phyloP scores from a whole-genome alignment of 495 filamentous ascomycete genomes.

The Tetracladium marchalianum region DNA sequence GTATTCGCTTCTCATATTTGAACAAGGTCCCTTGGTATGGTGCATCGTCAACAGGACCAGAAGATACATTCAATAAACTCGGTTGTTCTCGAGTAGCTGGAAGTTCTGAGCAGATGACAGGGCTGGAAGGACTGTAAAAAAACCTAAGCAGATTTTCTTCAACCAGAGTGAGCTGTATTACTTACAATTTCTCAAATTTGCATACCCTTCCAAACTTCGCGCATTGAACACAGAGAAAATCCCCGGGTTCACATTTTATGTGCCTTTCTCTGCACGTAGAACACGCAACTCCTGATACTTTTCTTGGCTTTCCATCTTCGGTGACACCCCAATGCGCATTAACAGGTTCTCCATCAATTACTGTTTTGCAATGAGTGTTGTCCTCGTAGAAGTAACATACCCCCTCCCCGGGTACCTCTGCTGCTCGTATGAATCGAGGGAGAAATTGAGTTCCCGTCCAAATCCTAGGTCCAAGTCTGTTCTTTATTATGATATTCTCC shows the following conservation, averaged over 20 bases:
- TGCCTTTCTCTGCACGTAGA: slow-evolving; percentile 91
- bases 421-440: slow-evolving; percentile 45
- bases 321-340: slow-evolving; percentile 91
- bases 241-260: slow-evolving; percentile 87
- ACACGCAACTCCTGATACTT: slow-evolving; percentile 80
- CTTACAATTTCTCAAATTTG: slow-evolving; percentile 83
- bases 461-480: slow-evolving; percentile 47
- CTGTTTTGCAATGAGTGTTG: slow-evolving; percentile 69
- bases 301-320: slow-evolving; percentile 84
- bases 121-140: too few species aligned
- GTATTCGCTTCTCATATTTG: too few species aligned
- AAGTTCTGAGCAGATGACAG: too few species aligned
- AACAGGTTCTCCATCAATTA: slow-evolving; percentile 76
- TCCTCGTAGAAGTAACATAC: slow-evolving; percentile 83
- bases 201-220: slow-evolving; percentile 79
- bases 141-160: too few species aligned
- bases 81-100: too few species aligned
- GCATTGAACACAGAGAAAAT: slow-evolving; percentile 78
- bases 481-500: slow-evolving; percentile 37
- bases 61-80: too few species aligned
- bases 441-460: slow-evolving; percentile 52
- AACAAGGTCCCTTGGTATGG: too few species aligned
- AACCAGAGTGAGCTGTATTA: slow-evolving; percentile 14
- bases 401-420: slow-evolving; percentile 66
- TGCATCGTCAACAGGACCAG: too few species aligned